These are phyloP conservation scores for Fistulinella staudtii DNA, from an alignment of 1,284 basidiomycete genomes.

Conservation along the genomic window DNA sequence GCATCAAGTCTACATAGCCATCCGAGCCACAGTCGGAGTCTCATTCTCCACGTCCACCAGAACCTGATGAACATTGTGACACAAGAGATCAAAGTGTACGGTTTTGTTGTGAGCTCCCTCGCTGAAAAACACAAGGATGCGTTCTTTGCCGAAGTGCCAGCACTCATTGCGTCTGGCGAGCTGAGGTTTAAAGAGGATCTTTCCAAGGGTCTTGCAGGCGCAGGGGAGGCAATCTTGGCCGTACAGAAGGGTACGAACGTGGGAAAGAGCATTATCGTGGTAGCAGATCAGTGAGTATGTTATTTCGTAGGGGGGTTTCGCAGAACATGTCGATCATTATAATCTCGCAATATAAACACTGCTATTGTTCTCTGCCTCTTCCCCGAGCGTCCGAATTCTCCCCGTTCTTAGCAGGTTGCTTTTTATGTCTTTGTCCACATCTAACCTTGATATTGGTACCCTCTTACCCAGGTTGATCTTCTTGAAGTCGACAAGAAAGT, in stretches of 20 bases:
- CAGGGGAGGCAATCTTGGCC: slow-evolving; percentile 1
- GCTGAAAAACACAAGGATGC: slow-evolving; percentile 8
- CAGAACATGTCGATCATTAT: too few relatives aligned
- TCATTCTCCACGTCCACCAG: not conserved
- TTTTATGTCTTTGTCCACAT: slow-evolving; percentile 8
- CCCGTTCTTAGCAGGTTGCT: slow-evolving; percentile 27
- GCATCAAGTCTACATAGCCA: not conserved
- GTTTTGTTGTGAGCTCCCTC: slow-evolving; percentile 2
- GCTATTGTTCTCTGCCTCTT: slow-evolving; percentile 18
- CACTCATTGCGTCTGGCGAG: slow-evolving; percentile 12
- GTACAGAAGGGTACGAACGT: slow-evolving; percentile 11
- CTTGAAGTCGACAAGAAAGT: slow-evolving; percentile 17
- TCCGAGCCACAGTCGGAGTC: not conserved
- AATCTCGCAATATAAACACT: slow-evolving; percentile 15
- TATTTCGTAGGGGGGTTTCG: too few relatives aligned
- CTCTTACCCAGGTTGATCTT: slow-evolving; percentile 5
- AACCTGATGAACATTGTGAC: slow-evolving; percentile 6
- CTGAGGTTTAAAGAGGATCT: slow-evolving; percentile 6
- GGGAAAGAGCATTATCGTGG: slow-evolving; percentile 11
- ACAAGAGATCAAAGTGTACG: slow-evolving; percentile 10
- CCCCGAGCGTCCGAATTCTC: slow-evolving; percentile 23
- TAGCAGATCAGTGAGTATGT: slow-evolving; percentile 13
- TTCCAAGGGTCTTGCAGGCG: slow-evolving; percentile 19
- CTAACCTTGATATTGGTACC: slow-evolving; percentile 6
- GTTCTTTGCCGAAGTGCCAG: slow-evolving; percentile 10